Conservation (phyloP, 169 alveolate species). For the Plasmodium relictum region DNA sequence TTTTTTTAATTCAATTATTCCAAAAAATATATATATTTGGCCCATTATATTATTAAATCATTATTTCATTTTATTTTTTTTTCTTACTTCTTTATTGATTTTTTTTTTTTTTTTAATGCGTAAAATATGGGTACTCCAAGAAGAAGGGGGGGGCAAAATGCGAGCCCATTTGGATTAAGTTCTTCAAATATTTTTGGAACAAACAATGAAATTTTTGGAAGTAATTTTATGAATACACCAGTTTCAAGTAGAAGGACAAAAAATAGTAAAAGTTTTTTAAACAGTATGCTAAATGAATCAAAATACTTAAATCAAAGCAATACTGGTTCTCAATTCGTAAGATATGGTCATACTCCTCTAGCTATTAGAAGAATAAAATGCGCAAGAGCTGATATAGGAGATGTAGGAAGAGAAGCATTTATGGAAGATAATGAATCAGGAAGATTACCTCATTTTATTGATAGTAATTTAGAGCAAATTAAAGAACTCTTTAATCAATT, state of each 20-base stretch:
- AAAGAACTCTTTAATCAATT: slow-evolving; percentile 83
- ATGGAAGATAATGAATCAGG: slow-evolving; percentile 89
- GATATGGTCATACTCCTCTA: slow-evolving; percentile 89
- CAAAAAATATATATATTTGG: too few species aligned
- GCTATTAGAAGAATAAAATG: slow-evolving; percentile 87
- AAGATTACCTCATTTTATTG: slow-evolving; percentile 87
- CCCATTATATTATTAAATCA: background rate
- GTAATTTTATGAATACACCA: slow-evolving; percentile 68
- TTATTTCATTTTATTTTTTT: background rate
- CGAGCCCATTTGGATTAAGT: slow-evolving; percentile 47
- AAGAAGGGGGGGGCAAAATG: slow-evolving; percentile 56
- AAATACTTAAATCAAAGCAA: slow-evolving; percentile 67
- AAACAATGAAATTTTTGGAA: slow-evolving; percentile 51
- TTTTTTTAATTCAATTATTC: too few species aligned
- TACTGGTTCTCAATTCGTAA: slow-evolving; percentile 82
- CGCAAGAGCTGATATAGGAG: slow-evolving; percentile 91
- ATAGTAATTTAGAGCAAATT: slow-evolving; percentile 85
- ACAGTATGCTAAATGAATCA: slow-evolving; percentile 74
- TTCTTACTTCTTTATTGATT: background rate
- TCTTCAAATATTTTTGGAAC: slow-evolving; percentile 70
- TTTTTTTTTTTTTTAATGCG: background rate
- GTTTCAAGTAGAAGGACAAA: slow-evolving; percentile 71
- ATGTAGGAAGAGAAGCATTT: slow-evolving; percentile 89
- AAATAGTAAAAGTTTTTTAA: slow-evolving; percentile 60
- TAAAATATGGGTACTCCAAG: slow-evolving; percentile 67